These are phyloP conservation scores for Fusarium pseudonygamai DNA, from an alignment of 2,329 filamentous ascomycete species.

Conservation along the genomic window DNA sequence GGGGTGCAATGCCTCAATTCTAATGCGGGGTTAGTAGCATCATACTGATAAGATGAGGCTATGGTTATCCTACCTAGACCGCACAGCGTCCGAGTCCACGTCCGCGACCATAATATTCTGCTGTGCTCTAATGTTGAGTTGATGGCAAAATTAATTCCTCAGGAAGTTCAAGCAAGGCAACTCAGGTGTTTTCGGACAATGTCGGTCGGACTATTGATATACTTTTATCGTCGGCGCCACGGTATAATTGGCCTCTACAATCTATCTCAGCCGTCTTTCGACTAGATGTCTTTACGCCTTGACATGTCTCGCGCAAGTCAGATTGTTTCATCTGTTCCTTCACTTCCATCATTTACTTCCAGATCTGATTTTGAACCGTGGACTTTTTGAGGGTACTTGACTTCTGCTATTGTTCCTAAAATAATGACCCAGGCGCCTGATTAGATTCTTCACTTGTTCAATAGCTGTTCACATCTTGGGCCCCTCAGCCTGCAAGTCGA, in stretches of 20 bases:
- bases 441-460: background rate
- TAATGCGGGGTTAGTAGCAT: background rate
- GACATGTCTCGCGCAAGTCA: fast-evolving
- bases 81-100: background rate
- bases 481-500: background rate
- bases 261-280: fast-evolving
- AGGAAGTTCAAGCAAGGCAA: background rate
- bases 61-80: background rate
- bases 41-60: too few species aligned
- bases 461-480: background rate
- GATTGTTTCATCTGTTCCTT: background rate
- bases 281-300: fast-evolving
- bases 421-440: too few species aligned
- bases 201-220: background rate
- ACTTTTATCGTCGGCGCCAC: background rate
- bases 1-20: fast-evolving
- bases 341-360: background rate
- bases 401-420: too few species aligned
- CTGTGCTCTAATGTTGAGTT: too few species aligned
- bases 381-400: too few species aligned
- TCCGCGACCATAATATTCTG: too few species aligned
- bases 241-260: background rate
- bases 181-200: background rate
- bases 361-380: background rate
- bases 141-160: fast-evolving